Conservation (phyloP, 495 filamentous ascomycete species). For the Cairneyella variabilis region DNA sequence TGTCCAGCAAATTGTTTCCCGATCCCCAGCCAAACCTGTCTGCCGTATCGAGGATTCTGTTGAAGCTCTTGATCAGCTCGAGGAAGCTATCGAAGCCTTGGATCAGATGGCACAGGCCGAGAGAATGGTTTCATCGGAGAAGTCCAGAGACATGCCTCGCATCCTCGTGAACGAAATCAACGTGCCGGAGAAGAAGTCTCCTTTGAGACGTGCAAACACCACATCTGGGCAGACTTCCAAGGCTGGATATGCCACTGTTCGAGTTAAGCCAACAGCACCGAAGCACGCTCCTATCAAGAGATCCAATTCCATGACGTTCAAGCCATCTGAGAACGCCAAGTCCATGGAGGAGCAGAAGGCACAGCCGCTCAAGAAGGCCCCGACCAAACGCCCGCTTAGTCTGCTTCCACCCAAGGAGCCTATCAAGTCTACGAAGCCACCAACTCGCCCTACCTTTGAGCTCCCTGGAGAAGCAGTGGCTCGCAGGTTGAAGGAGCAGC, state of each 20-base stretch:
- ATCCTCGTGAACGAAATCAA: background rate
- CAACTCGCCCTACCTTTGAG: slow-evolving; percentile 63
- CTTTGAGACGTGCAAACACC: too few species aligned
- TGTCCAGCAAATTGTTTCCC: slow-evolving; percentile 33
- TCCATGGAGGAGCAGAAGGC: slow-evolving; percentile 12
- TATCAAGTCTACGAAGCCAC: slow-evolving; percentile 54
- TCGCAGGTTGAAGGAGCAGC: slow-evolving; percentile 52
- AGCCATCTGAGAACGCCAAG: slow-evolving; percentile 9
- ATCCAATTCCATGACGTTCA: slow-evolving; percentile 17
- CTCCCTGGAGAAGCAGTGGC: slow-evolving; percentile 70
- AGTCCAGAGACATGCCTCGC: slow-evolving; percentile 1
- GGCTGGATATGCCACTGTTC: slow-evolving; percentile 8
- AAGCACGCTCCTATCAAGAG: slow-evolving; percentile 15
- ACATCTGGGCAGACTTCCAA: slow-evolving; percentile 1
- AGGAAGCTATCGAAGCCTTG: slow-evolving; percentile 44
- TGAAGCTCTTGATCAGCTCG: slow-evolving; percentile 62
- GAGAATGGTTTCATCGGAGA: slow-evolving; percentile 32
- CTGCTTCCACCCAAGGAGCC: slow-evolving; percentile 42
- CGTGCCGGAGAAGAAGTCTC: background rate
- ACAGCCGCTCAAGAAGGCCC: slow-evolving; percentile 22
- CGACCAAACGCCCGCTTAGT: slow-evolving; percentile 34
- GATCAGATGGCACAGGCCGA: slow-evolving; percentile 18
- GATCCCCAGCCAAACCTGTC: slow-evolving; percentile 38
- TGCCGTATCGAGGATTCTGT: slow-evolving; percentile 66
- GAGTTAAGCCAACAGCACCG: slow-evolving; percentile 16